Evolutionary conservation across 495 filamentous ascomycete genomes (phyloP).

Genomic region (Elasticomyces elasticus): DNA sequence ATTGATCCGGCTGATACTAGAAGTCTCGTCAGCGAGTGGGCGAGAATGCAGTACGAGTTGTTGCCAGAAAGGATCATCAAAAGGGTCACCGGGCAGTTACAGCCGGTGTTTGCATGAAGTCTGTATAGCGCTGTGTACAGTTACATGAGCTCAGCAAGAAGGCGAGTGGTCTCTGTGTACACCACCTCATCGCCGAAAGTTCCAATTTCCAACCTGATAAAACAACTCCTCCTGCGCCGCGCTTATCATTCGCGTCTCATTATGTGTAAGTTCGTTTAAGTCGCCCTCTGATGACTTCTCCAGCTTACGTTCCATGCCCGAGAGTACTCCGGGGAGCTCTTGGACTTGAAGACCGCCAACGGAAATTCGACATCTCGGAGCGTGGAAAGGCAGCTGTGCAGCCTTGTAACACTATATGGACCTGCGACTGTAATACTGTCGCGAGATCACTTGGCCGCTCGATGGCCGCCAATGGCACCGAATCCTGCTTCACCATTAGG

Average conservation of each 20-base stretch:
- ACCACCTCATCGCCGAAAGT: neutral
- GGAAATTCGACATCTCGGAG: no score
- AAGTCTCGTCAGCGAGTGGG: constrained; percentile 44
- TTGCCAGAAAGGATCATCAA: constrained; percentile 41
- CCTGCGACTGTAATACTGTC: neutral
- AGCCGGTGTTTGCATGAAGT: constrained; percentile 35
- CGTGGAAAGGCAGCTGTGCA: no score
- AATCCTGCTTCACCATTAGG: constrained; percentile 10
- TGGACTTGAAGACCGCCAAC: no score
- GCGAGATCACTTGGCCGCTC: constrained; percentile 2
- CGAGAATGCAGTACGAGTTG: constrained; percentile 43
- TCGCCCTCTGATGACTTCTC: no score
- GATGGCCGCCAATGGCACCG: constrained; percentile 16
- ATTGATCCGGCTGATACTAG: constrained; percentile 51
- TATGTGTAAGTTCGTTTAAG: neutral
- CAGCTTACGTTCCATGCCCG: no score
- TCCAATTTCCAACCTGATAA: neutral
- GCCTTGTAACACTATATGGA: no score
- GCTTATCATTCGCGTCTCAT: neutral
- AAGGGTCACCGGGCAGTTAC: constrained; percentile 42
- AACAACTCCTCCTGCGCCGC: constrained; percentile 7
- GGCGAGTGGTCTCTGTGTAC: neutral
- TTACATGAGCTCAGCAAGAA: neutral
- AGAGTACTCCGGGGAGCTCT: no score
- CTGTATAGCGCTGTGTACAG: neutral